Evolutionary conservation across 768 basidiomycete species (phyloP), one percentile per base, ranked within the genome.

Genomic region (Leccinum incarnatum): DNA sequence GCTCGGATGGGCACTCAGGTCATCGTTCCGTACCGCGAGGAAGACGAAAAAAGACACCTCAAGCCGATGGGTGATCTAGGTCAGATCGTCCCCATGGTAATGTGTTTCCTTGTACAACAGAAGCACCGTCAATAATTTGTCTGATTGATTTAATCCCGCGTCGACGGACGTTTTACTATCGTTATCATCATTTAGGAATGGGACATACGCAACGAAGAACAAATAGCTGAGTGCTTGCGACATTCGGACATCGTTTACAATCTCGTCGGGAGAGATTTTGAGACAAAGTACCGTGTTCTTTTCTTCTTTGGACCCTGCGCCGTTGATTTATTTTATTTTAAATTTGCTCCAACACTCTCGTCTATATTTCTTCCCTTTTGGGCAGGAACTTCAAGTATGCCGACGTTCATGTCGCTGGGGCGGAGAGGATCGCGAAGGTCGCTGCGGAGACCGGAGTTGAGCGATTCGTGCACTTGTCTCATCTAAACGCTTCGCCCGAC

Each of bases 231-330:
- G 72, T 97, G 95, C 73, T 72, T 98, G 59, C 81, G 92, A 64
- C 94, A 97, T 75, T 98, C 96, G 19, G 93, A 98, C 72, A 90
- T 89, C 5, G 97, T 99, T 21, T 97, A 95, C 79, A 98, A 98
- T 76, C 88, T 98, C 57, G 88, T 91, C 53, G 95, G 96, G 19
- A 80, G 95, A 53, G 92, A 98, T 72, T 96, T 88, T 71, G 91
- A 93, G 77, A 99, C 97, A 60, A 96, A 96, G 96, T 96, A 66
- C 53, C 15, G 83, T 70, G 50, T 59, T 17, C n/a, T 34, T n/a
- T 32, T 51, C 27, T 59, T 45, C 51, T 61, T 47, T 40, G n/a
- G 58, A 53, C 37, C 58, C 57, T 67, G 62, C 45, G 21, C 53
- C 47, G 58, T 61, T 53, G 58, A 52, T 54, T 62, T 65, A 29